These are phyloP conservation scores for Cinnamomum chago DNA, from an alignment of 164 flowering plant genomes.

Conservation along the genomic window DNA sequence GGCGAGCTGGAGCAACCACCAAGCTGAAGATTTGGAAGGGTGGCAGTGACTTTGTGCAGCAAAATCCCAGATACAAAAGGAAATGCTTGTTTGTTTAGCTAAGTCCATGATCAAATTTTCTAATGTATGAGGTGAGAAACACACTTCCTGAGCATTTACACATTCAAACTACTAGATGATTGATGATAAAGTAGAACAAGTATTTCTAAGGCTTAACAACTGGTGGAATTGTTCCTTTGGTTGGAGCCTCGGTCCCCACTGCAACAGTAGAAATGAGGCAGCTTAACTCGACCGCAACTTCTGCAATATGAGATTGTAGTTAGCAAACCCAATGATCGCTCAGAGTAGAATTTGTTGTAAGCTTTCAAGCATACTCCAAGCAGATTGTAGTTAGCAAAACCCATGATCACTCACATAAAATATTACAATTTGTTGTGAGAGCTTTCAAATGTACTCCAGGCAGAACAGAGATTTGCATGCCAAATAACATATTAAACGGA, in stretches of 20 bases:
- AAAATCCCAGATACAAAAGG: not conserved
- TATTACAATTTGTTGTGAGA: no score
- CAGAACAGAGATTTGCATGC: no score
- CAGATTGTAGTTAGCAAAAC: no score
- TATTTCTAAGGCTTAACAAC: not conserved
- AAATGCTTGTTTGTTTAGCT: not conserved
- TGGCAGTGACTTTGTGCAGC: not conserved
- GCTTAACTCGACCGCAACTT: constrained; percentile 76
- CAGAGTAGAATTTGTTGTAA: no score
- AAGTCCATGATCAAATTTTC: not conserved
- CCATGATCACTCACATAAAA: no score
- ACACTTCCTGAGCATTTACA: not conserved
- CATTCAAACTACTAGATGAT: not conserved
- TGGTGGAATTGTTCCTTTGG: not conserved
- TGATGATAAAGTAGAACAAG: not conserved
- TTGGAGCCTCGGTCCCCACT: constrained; percentile 26
- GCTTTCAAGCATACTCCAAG: no score
- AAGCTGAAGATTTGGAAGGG: not conserved
- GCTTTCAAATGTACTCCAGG: no score
- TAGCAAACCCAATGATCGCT: not conserved
- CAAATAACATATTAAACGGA: no score
- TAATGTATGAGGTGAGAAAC: not conserved
- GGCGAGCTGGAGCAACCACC: not conserved
- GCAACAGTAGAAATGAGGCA: constrained; percentile 93
- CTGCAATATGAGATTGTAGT: constrained; percentile 32